Conservation (phyloP, 116 monocot species). For the Trichopus zeylanicus region DNA sequence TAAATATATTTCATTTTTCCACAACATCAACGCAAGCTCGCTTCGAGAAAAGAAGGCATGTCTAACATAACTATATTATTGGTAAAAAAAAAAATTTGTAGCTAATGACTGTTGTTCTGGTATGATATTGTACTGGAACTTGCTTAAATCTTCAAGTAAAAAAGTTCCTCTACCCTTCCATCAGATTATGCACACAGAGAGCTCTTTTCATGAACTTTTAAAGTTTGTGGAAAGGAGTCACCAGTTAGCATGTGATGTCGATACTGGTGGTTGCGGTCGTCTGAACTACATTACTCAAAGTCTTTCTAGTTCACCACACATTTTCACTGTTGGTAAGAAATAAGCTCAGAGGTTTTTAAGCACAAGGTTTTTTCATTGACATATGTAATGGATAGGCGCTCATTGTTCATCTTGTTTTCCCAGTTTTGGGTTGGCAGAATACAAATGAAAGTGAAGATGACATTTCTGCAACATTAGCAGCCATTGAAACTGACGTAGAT, state of each 20-base stretch:
- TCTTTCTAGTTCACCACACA: slow-evolving; percentile 67
- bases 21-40: slow-evolving; percentile 92
- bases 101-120: not conserved
- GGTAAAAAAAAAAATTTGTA: not conserved
- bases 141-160: not conserved
- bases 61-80: not conserved
- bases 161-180: not conserved
- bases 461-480: slow-evolving; percentile 85
- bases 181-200: slow-evolving; percentile 44
- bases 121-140: not conserved
- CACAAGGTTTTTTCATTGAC: not conserved
- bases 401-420: slow-evolving; percentile 10
- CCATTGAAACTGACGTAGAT: slow-evolving; percentile 67
- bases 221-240: slow-evolving; percentile 83
- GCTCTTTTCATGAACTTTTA: slow-evolving; percentile 81
- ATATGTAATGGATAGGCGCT: not conserved
- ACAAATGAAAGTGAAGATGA: slow-evolving; percentile 72
- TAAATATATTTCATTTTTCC: slow-evolving; percentile 92
- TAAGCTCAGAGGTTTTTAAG: not conserved
- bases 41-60: slow-evolving; percentile 79
- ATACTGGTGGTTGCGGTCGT: slow-evolving; percentile 81
- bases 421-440: slow-evolving; percentile 97
- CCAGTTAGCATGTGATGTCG: slow-evolving; percentile 69
- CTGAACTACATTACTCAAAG: slow-evolving; percentile 69
- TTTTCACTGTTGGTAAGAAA: slow-evolving; percentile 76